Evolutionary conservation across 2,329 filamentous ascomycete genomes (phyloP), one percentile per base, ranked within the genome.

Genomic region (Nigrospora osmanthi): DNA sequence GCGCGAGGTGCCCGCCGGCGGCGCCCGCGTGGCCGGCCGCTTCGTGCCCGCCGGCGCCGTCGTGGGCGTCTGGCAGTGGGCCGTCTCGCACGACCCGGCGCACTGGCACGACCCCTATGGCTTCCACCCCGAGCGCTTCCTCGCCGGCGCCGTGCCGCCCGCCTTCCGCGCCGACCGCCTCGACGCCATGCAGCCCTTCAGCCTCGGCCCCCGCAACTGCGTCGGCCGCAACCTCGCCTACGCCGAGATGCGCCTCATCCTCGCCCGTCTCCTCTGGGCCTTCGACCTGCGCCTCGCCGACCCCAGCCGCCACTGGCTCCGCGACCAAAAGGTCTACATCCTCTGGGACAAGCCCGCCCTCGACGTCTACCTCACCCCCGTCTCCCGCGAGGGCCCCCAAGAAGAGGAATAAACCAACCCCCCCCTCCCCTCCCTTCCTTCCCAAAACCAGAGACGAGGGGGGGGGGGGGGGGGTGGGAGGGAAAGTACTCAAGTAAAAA

Each of bases 91-190:
- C 40, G 55, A 61, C 31, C 49, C 58, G 11, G 44, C 47, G 14
- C 61, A 65, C 45, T 73, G 68, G 55, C 60, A 57, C 6, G 59
- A 66, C 6, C 63, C 69, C 0, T 42, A 58, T 40, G 51, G 49
- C 3, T 72, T 66, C 52, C 53, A 55, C n/a, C 69, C 70, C 0
- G 67, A 70, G 45, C 61, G 69, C 1, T 70, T 62, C 58, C 44
- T 68, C 13, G 52, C 49, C 5, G 23, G 7, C 23, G 23, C 23
- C 23, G 23, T 10, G 23, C 23, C 23, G 23, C 36, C 48, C 4
- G 48, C 48, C 10, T 70, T 61, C 49, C 51, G 51, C 34, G 50
- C 49, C 13, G 68, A 70, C 40, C 55, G 49, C 11, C 53, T 59
- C 17, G 58, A 61, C 2, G 60, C 57, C 15, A 54, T 65, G 49